phyloP scores from a whole-genome alignment of 2,329 filamentous ascomycete genomes.

The Nannizziopsis barbatae region DNA sequence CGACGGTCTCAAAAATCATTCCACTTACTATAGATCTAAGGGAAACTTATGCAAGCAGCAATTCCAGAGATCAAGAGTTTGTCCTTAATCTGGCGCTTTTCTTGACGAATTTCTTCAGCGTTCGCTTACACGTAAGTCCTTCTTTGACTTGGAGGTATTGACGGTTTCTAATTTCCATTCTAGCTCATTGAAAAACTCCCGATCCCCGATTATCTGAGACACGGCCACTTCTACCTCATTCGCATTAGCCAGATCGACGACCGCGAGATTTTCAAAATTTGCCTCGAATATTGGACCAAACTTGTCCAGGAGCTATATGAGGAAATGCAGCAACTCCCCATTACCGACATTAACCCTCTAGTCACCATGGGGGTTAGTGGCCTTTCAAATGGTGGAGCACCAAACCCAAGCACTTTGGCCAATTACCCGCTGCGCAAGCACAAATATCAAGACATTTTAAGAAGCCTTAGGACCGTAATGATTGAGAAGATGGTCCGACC shows the following conservation, averaged over 20 bases:
- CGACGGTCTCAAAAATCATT: conserved; percentile 85
- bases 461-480: conserved; percentile 93
- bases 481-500: conserved; percentile 99
- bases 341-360: conserved; percentile 84
- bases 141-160: conserved; percentile 7
- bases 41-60: conserved; percentile 80
- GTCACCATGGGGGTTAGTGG: conserved; percentile 63
- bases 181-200: conserved; percentile 90
- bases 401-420: conserved; percentile 70
- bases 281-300: conserved; percentile 97
- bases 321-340: conserved; percentile 93
- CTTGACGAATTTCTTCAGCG: conserved; percentile 91
- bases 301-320: conserved; percentile 96
- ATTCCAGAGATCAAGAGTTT: conserved; percentile 90
- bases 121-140: conserved; percentile 63
- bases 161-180: conserved; percentile 12
- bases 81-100: conserved; percentile 94
- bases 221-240: conserved; percentile 96
- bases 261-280: conserved; percentile 98
- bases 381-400: conserved; percentile 67
- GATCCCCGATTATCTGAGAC: conserved; percentile 85
- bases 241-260: conserved; percentile 98
- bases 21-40: conserved; percentile 84
- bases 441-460: conserved; percentile 90
- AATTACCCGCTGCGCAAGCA: conserved; percentile 94